phyloP scores from a whole-genome alignment of 495 filamentous ascomycete genomes.

The Arthonia radiata region DNA sequence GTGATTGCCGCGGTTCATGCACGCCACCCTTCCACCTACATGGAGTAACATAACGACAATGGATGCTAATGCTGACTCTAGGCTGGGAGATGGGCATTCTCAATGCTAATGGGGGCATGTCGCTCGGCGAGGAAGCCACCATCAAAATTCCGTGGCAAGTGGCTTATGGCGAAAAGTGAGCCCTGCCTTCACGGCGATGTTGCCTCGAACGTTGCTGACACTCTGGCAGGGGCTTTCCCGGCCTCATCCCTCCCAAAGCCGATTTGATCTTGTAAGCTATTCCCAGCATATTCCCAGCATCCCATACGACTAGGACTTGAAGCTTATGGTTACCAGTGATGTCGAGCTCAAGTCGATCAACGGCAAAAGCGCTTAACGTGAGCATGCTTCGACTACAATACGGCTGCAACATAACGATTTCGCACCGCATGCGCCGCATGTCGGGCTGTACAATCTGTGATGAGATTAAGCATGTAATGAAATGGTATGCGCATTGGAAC shows the following conservation, averaged over 20 bases:
- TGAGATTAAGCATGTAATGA: too few relatives aligned
- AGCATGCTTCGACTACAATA: too few relatives aligned
- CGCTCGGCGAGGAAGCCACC: slow-evolving; percentile 53
- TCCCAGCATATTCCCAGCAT: slow-evolving; percentile 1
- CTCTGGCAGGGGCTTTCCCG: slow-evolving; percentile 21
- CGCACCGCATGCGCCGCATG: too few relatives aligned
- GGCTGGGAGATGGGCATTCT: slow-evolving; percentile 76
- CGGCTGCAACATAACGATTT: too few relatives aligned
- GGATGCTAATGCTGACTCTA: too few relatives aligned
- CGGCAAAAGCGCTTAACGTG: slow-evolving; percentile 1
- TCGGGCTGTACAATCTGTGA: too few relatives aligned
- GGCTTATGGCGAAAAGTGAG: slow-evolving; percentile 55
- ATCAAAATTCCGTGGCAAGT: slow-evolving; percentile 53
- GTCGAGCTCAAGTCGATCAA: slow-evolving; percentile 9
- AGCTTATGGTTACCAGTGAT: slow-evolving; percentile 4
- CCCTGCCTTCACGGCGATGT: slow-evolving; percentile 2
- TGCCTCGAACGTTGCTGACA: slow-evolving; percentile 2
- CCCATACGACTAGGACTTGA: background rate
- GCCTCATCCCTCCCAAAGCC: slow-evolving; percentile 16
- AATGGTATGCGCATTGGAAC: too few relatives aligned
- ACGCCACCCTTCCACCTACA: too few relatives aligned
- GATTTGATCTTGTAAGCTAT: slow-evolving; percentile 18
- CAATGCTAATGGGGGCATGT: slow-evolving; percentile 28
- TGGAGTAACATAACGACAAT: too few relatives aligned
- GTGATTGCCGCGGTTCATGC: too few relatives aligned